Evolutionary conservation across 495 filamentous ascomycete genomes (phyloP).

Genomic region (Neurospora sp.): DNA sequence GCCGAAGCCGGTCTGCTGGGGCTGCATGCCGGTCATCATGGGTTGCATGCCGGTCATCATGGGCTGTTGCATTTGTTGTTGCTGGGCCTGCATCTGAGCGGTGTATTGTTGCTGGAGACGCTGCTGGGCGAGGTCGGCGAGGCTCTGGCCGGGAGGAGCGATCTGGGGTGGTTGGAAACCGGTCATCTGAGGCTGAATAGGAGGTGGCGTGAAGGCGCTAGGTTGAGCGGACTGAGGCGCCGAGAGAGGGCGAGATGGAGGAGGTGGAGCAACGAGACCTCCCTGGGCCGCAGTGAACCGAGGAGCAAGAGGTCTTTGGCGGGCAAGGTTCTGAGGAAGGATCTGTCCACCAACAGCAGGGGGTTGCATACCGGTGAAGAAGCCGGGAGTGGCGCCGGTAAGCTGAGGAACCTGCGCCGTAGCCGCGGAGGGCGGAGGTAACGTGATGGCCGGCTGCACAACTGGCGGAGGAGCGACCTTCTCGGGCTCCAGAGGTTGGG

Average conservation of each 20-base stretch:
- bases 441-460: conserved; percentile 21
- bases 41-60: conserved; percentile 16
- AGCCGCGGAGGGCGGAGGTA: conserved; percentile 27
- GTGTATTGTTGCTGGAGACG: conserved; percentile 49
- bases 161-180: conserved; percentile 50
- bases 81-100: conserved; percentile 20
- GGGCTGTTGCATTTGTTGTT: conserved; percentile 15
- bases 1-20: conserved; percentile 45
- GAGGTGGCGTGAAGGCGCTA: conserved; percentile 60
- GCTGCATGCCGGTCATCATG: conserved; percentile 35
- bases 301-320: conserved; percentile 67
- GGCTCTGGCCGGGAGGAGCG: conserved; percentile 64
- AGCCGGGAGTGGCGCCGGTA: conserved; percentile 40
- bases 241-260: conserved; percentile 74
- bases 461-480: conserved; percentile 43
- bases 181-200: conserved; percentile 78
- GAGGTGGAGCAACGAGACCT: conserved; percentile 64
- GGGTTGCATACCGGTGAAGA: conserved; percentile 32
- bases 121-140: conserved; percentile 60
- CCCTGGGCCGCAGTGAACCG: conserved; percentile 48
- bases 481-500: conserved; percentile 66
- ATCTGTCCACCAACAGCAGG: conserved; percentile 30
- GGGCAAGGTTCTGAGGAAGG: conserved; percentile 30
- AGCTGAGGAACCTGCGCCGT: conserved; percentile 38
- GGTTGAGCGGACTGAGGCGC: conserved; percentile 78